phyloP scores from a whole-genome alignment of 495 filamentous ascomycete genomes.

The Daldinia vernicosa region DNA sequence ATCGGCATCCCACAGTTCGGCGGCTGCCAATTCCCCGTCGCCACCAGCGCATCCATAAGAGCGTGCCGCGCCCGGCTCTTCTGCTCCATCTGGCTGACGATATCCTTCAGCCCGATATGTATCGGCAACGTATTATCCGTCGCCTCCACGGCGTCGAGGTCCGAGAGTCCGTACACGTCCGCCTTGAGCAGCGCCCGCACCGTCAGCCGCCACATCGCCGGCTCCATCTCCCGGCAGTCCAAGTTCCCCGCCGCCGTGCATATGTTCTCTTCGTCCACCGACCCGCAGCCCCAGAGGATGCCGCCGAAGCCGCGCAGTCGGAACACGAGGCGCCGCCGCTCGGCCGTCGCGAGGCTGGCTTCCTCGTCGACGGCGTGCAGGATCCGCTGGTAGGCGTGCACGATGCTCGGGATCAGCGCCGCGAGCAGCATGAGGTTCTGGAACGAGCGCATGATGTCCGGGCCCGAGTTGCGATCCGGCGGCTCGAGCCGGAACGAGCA shows the following conservation, averaged over 20 bases:
- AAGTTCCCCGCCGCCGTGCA: constrained; percentile 43
- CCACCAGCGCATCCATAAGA: constrained; percentile 49
- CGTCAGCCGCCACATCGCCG: constrained; percentile 58
- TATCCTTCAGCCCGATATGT: constrained; percentile 59
- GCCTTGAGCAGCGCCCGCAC: constrained; percentile 60
- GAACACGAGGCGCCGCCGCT: constrained; percentile 54
- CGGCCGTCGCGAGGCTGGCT: constrained; percentile 47
- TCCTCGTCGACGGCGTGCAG: constrained; percentile 57
- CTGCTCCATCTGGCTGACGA: constrained; percentile 61
- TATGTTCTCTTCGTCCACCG: constrained; percentile 18
- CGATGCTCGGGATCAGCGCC: constrained; percentile 69
- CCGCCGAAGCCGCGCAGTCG: constrained; percentile 58
- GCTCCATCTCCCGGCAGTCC: constrained; percentile 52
- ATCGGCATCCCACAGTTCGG: constrained; percentile 25
- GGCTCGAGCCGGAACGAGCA: constrained; percentile 60
- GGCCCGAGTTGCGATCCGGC: constrained; percentile 16
- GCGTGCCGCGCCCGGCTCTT: constrained; percentile 53
- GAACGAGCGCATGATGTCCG: constrained; percentile 48
- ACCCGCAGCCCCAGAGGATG: constrained; percentile 47
- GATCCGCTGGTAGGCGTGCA: constrained; percentile 64
- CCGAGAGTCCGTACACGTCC: constrained; percentile 62
- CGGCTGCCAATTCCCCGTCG: constrained; percentile 36
- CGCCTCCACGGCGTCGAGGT: background rate
- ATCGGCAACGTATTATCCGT: constrained; percentile 22
- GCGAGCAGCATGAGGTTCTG: constrained; percentile 75